Base-by-base conservation (phyloP, 2,329 filamentous ascomycete species). In the Neurospora crassa region DNA sequence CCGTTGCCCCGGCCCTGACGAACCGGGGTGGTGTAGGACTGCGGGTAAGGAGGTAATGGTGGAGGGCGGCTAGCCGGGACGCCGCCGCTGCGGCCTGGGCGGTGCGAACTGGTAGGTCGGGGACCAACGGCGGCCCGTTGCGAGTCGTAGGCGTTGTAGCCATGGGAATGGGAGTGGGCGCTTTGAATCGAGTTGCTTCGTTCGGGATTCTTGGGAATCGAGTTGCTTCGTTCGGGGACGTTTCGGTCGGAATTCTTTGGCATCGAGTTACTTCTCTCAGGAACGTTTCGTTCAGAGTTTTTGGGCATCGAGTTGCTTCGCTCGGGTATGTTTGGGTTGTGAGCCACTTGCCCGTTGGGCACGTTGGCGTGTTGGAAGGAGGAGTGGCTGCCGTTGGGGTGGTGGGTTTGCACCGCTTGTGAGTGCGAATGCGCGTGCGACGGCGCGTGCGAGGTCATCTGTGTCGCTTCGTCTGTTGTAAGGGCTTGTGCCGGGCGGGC, bases 391-490 rank as follows among this genome's bases (percentile, higher is more conserved):
- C 72, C 68, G 45, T 18, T 73, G 53, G 53, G 53, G 16, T 63
- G 53, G 24, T 63, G 53, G 24, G 53, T 63, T 20, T 72, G 71
- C 24, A 67, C 70, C 75, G 72, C 74, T 76, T 68, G 70, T 69
- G 63, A 63, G 70, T 69, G 8, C 20, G 73, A 68, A 53, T 16
- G 41, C 41, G 41, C 14, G 41, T 42, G 14, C 14, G 40, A 45
- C 2, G n/a, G 45, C n/a, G 68, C 29, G 70, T 69, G 10, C 24
- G 73, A 69, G 63, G 70, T 29, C 43, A 82, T 81, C 3, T 81
- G 80, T 8, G 82, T 81, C 2, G 82, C 83, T 63, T 86, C 83
- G 73, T 88, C 83, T 12, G 85, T 87, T 7, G 85, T 88, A 41
- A 87, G 76, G 2, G 85, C 85, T 75, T 85, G 85, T 2, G 84